These are phyloP conservation scores for Sporothrix luriei DNA, from an alignment of 2,329 filamentous ascomycete species.

Conservation along the genomic window DNA sequence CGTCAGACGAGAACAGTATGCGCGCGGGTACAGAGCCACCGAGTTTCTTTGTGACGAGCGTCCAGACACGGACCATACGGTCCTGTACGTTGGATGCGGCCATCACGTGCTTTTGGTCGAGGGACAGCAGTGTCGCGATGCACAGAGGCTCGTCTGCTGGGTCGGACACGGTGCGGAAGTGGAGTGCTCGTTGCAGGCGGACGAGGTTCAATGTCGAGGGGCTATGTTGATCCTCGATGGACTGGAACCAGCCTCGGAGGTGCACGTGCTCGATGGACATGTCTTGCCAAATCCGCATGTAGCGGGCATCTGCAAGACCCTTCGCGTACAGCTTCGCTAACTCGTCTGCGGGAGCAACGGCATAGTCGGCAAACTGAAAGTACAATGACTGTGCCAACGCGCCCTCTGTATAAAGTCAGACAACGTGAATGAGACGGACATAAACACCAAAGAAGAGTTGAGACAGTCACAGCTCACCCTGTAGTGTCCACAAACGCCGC, in stretches of 20 bases:
- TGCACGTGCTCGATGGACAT: slow-evolving; percentile 21
- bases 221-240: neutral
- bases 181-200: slow-evolving; percentile 17
- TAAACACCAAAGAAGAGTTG: neutral
- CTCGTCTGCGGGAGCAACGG: neutral
- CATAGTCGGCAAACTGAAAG: slow-evolving; percentile 26
- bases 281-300: slow-evolving; percentile 27
- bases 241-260: slow-evolving; percentile 15
- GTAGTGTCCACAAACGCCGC: slow-evolving; percentile 13
- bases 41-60: neutral
- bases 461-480: neutral
- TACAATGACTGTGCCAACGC: slow-evolving; percentile 25
- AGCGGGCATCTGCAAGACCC: slow-evolving; percentile 6
- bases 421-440: too few relatives aligned
- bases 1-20: slow-evolving; percentile 21
- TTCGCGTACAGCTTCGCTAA: slow-evolving; percentile 12
- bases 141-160: slow-evolving; percentile 26
- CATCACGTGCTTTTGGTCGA: slow-evolving; percentile 14
- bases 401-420: slow-evolving; percentile 12
- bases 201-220: neutral
- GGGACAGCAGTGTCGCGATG: slow-evolving; percentile 19
- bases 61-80: slow-evolving; percentile 27
- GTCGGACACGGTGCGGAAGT: slow-evolving; percentile 28
- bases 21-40: slow-evolving; percentile 7
- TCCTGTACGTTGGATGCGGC: slow-evolving; percentile 1